Percentiles rank a stretch among this genome's conserved stretches.
phyloP scores from a whole-genome alignment of 306 rosid species.

The Prunus dulcis region DNA sequence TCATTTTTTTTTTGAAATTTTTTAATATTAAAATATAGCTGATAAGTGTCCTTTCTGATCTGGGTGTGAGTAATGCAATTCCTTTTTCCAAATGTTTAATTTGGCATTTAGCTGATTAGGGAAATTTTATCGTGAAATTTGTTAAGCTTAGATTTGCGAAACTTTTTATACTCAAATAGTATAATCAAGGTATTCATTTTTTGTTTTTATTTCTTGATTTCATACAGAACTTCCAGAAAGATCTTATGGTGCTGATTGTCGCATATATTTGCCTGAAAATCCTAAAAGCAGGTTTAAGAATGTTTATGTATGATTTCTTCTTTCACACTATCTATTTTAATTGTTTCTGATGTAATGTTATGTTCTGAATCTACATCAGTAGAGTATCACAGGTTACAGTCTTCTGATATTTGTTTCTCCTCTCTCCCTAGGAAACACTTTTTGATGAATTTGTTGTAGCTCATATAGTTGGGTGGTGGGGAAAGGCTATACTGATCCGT shows the following conservation, averaged over 20 bases:
- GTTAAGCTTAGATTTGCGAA: not conserved
- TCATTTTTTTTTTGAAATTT: constrained; percentile 13
- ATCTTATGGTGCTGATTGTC: constrained; percentile 97
- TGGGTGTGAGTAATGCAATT: constrained; percentile 65
- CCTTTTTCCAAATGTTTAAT: constrained; percentile 10
- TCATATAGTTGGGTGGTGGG: constrained; percentile 99
- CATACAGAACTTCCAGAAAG: constrained; percentile 92
- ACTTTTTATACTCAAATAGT: not conserved
- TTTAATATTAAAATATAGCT: constrained; percentile 3
- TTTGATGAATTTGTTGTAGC: constrained; percentile 96
- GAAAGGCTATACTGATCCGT: constrained; percentile 96
- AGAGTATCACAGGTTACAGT: not conserved
- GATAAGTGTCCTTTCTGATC: constrained; percentile 69
- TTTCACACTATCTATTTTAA: constrained; percentile 29
- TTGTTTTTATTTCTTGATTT: constrained; percentile 20
- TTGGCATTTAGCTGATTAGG: constrained; percentile 12
- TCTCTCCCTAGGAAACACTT: constrained; percentile 67
- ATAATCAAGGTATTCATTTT: constrained; percentile 15
- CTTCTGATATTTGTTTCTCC: constrained; percentile 9
- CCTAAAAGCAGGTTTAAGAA: constrained; percentile 95
- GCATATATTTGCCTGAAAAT: constrained; percentile 85
- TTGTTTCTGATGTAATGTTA: not conserved
- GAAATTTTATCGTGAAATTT: constrained; percentile 11
- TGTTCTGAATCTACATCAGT: not conserved
- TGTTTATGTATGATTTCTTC: constrained; percentile 96